Conservation (phyloP, 352 stramenopile genomes). For the Pythium phragmitis region DNA sequence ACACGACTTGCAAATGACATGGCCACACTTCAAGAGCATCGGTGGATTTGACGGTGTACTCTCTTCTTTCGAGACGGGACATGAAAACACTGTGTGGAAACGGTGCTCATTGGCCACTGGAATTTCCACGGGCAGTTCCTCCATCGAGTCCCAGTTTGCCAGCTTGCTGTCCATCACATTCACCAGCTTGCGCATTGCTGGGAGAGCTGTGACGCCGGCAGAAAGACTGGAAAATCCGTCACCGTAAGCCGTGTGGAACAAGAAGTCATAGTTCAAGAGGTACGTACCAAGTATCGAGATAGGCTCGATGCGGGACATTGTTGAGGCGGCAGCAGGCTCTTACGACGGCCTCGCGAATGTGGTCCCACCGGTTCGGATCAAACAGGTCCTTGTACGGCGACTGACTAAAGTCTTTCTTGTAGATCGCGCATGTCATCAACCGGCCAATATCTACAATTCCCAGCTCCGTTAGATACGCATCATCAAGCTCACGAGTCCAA, state of each 20-base stretch:
- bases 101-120: slow-evolving; percentile 75
- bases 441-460: slow-evolving; percentile 52
- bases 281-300: slow-evolving; percentile 69
- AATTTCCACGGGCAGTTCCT: slow-evolving; percentile 81
- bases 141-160: slow-evolving; percentile 67
- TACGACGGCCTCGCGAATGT: slow-evolving; percentile 70
- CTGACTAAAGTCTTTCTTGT: slow-evolving; percentile 64
- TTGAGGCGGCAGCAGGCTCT: slow-evolving; percentile 73
- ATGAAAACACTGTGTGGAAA: slow-evolving; percentile 88
- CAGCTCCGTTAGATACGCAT: background rate
- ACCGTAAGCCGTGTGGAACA: background rate
- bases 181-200: slow-evolving; percentile 78
- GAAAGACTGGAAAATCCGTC: slow-evolving; percentile 40
- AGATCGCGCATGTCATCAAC: slow-evolving; percentile 83
- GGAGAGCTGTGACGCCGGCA: slow-evolving; percentile 63
- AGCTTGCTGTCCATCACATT: slow-evolving; percentile 80
- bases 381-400: slow-evolving; percentile 85
- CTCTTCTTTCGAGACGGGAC: slow-evolving; percentile 85
- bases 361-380: slow-evolving; percentile 60
- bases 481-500: background rate
- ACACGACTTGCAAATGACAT: slow-evolving; percentile 82
- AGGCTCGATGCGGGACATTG: slow-evolving; percentile 65
- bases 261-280: background rate
- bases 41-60: slow-evolving; percentile 81
- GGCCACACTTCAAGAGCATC: slow-evolving; percentile 84